Percentiles rank a stretch among this genome's conserved stretches.
Evolutionary conservation across 179 eudicot genomes (phyloP).

Genomic region (Nepenthes alata): DNA sequence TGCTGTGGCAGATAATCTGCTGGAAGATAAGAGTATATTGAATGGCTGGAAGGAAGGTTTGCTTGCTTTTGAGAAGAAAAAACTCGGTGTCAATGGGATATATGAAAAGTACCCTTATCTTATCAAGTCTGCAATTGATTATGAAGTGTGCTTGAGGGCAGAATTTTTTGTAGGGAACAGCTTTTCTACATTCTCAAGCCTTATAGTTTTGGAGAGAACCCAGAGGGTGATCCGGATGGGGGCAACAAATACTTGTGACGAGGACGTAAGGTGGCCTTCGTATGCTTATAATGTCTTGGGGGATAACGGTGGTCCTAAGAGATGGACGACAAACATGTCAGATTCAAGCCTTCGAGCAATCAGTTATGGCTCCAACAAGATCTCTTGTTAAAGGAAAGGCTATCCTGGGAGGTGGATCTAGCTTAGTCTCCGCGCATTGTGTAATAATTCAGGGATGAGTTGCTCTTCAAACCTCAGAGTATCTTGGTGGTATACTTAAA

Average conservation of each 20-base stretch:
- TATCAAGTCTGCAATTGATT: slow-evolving; percentile 83
- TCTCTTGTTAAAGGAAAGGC: slow-evolving; percentile 34
- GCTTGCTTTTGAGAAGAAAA: slow-evolving; percentile 73
- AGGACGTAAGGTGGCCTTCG: slow-evolving; percentile 58
- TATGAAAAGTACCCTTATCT: slow-evolving; percentile 71
- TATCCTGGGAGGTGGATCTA: background rate
- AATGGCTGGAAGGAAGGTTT: slow-evolving; percentile 62
- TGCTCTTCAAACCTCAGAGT: too few species aligned
- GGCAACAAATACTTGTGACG: slow-evolving; percentile 27
- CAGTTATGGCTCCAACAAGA: slow-evolving; percentile 71
- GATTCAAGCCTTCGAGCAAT: slow-evolving; percentile 54
- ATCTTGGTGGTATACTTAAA: too few species aligned
- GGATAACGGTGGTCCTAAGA: slow-evolving; percentile 43
- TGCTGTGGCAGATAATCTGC: slow-evolving; percentile 78
- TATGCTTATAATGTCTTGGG: slow-evolving; percentile 82
- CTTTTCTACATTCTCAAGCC: slow-evolving; percentile 83
- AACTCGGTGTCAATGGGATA: slow-evolving; percentile 44
- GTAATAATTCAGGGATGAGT: too few species aligned
- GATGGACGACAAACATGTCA: slow-evolving; percentile 81
- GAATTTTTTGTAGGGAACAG: slow-evolving; percentile 84
- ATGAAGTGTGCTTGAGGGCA: slow-evolving; percentile 81
- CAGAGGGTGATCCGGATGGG: slow-evolving; percentile 41
- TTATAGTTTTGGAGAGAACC: slow-evolving; percentile 79
- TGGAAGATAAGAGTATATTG: slow-evolving; percentile 60
- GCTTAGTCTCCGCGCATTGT: too few species aligned